A percentile compares a stretch with the other conserved stretches of the same genome.
phyloP scores from a whole-genome alignment of 2,329 filamentous ascomycete genomes.

The Fusarium cicatricum region DNA sequence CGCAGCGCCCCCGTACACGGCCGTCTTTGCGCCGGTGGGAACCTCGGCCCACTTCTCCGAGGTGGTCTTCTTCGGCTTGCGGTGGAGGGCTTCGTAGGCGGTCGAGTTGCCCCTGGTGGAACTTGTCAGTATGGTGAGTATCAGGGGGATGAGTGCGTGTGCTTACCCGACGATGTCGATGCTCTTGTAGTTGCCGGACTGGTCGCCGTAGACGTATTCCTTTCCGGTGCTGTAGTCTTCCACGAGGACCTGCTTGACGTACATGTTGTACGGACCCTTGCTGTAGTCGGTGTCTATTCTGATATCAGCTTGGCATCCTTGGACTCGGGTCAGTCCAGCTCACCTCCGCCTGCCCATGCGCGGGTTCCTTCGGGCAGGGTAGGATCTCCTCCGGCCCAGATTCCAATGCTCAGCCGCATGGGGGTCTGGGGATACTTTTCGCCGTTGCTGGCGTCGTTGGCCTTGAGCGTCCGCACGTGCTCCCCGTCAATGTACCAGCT shows the following conservation, averaged over 20 bases:
- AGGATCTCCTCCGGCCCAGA: slow-evolving; percentile 70
- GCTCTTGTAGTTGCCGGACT: slow-evolving; percentile 68
- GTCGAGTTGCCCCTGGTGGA: slow-evolving; percentile 64
- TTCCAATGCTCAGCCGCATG: slow-evolving; percentile 73
- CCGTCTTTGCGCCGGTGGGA: slow-evolving; percentile 58
- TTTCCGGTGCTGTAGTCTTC: slow-evolving; percentile 69
- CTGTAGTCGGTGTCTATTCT: slow-evolving; percentile 65
- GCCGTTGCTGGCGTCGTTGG: slow-evolving; percentile 67
- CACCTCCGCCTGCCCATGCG: slow-evolving; percentile 72
- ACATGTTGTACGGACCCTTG: slow-evolving; percentile 76
- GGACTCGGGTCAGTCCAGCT: neutral
- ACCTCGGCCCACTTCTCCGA: slow-evolving; percentile 64
- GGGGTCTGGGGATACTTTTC: slow-evolving; percentile 79
- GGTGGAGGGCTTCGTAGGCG: slow-evolving; percentile 54
- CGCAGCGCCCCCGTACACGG: slow-evolving; percentile 59
- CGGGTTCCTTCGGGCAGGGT: slow-evolving; percentile 64
- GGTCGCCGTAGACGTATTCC: slow-evolving; percentile 71
- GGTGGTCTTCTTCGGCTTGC: slow-evolving; percentile 52
- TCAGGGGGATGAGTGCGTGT: neutral
- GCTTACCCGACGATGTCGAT: slow-evolving; percentile 66
- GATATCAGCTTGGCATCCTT: neutral
- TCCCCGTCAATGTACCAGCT: slow-evolving; percentile 76
- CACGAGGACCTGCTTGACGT: slow-evolving; percentile 66
- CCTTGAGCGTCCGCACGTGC: slow-evolving; percentile 69
- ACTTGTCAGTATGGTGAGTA: slow-evolving; percentile 3